These are phyloP conservation scores for Cutaneotrichosporon sp. DNA, from an alignment of 1,284 basidiomycete species.

Conservation along the genomic window DNA sequence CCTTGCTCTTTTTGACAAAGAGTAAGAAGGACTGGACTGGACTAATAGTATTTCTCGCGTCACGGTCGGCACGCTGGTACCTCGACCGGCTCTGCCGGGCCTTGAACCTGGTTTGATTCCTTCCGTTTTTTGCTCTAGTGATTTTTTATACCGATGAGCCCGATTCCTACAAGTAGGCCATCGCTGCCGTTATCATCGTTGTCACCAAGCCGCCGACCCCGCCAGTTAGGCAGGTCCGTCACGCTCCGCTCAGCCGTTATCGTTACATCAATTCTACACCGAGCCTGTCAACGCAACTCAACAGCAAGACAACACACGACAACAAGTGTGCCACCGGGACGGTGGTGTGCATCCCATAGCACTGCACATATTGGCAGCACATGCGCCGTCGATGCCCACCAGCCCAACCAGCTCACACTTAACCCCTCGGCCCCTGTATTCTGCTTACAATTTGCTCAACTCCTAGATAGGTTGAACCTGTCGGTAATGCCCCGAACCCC, in stretches of 20 bases:
- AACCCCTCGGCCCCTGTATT: too few species aligned
- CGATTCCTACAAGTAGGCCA: not conserved
- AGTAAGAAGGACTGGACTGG: too few species aligned
- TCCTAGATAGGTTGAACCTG: not conserved
- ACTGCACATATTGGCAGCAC: not conserved
- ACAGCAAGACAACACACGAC: not conserved
- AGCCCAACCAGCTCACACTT: too few species aligned
- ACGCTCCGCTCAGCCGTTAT: not conserved
- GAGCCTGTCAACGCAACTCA: not conserved
- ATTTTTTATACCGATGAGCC: not conserved
- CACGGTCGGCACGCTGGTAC: conserved; percentile 11
- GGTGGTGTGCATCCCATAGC: not conserved
- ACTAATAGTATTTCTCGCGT: conserved; percentile 2
- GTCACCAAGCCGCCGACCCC: not conserved
- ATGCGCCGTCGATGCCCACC: too few species aligned
- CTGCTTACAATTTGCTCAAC: too few species aligned
- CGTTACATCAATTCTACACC: not conserved
- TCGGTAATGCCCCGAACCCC: not conserved
- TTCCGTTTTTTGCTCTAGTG: not conserved
- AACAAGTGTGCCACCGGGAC: not conserved
- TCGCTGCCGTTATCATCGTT: conserved; percentile 3
- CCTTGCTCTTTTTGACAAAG: too few species aligned
- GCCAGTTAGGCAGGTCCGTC: conserved; percentile 5
- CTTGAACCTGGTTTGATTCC: not conserved
- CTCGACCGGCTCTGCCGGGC: conserved; percentile 3